Conservation (phyloP, 192 early-diverging fungal genomes). For the Coemansia sp. region DNA sequence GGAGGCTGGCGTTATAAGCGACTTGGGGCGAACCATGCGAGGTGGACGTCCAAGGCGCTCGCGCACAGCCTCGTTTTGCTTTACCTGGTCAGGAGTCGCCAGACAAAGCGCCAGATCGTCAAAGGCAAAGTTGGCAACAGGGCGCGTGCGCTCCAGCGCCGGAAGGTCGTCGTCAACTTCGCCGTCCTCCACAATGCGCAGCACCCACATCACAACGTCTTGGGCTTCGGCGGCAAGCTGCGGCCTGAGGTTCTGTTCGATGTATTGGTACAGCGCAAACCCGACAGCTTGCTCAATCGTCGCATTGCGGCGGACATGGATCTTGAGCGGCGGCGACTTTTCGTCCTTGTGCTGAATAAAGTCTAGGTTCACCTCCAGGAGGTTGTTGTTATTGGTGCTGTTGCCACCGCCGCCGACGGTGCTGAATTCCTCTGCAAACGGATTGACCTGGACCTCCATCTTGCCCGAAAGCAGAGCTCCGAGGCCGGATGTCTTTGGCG, state of each 20-base stretch:
- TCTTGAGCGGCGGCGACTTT: conserved; percentile 54
- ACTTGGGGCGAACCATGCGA: conserved; percentile 38
- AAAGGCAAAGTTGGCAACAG: conserved; percentile 82
- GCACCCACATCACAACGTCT: conserved; percentile 79
- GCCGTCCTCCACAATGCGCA: conserved; percentile 95
- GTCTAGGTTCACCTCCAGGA: conserved; percentile 60
- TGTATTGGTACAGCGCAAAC: conserved; percentile 85
- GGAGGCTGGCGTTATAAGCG: conserved; percentile 11
- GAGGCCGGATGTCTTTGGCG: conserved; percentile 57
- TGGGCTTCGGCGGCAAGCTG: conserved; percentile 60
- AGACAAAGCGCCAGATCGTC: conserved; percentile 89
- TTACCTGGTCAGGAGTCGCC: conserved; percentile 73
- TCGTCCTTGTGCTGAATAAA: conserved; percentile 60
- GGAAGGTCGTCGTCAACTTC: conserved; percentile 96
- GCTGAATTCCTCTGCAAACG: conserved; percentile 68
- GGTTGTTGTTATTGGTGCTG: conserved; percentile 25
- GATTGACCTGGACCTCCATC: conserved; percentile 60
- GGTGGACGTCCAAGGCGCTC: conserved; percentile 44
- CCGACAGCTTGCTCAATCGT: conserved; percentile 94
- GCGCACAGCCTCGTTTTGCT: conserved; percentile 50
- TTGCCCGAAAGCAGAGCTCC: conserved; percentile 64
- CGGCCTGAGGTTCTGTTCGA: conserved; percentile 67
- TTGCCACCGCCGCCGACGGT: conserved; percentile 63
- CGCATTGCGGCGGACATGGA: conserved; percentile 76
- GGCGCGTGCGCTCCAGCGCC: conserved; percentile 84